These are phyloP conservation scores for Actinidia polygama DNA, from an alignment of 179 eudicot species.

Conservation along the genomic window DNA sequence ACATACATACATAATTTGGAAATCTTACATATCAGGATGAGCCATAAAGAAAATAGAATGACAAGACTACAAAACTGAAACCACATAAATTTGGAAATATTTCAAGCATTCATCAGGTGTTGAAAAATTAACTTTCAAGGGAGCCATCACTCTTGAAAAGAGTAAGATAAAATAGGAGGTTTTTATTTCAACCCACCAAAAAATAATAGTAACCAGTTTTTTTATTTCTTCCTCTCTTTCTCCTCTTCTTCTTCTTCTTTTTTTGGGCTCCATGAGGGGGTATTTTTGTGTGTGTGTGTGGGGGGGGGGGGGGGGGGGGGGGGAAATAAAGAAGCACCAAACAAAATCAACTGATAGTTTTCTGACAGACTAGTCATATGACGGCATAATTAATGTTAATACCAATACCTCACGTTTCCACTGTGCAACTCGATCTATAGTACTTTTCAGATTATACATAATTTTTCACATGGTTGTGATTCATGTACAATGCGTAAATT, in stretches of 20 bases:
- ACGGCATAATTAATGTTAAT: background rate
- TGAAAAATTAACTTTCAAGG: background rate
- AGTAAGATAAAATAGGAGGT: no score
- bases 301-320: no score
- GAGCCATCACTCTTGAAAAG: no score
- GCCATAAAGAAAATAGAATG: background rate
- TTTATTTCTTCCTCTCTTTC: no score
- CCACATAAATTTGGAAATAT: background rate
- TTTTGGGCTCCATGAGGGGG: no score
- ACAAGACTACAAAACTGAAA: background rate
- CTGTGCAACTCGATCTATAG: background rate
- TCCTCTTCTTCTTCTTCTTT: no score
- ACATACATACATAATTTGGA: background rate
- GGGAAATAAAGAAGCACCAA: background rate
- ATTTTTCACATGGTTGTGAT: background rate
- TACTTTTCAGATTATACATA: background rate
- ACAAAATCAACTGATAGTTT: no score
- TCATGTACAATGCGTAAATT: background rate
- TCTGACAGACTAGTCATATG: background rate
- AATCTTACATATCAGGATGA: background rate
- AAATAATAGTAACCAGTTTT: no score
- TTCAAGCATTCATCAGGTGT: constrained; percentile 2
- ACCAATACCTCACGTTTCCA: background rate
- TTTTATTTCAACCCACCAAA: no score
- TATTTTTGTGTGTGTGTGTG: no score